phyloP scores from a whole-genome alignment of 768 basidiomycete species.

The Amyloporia xantha region DNA sequence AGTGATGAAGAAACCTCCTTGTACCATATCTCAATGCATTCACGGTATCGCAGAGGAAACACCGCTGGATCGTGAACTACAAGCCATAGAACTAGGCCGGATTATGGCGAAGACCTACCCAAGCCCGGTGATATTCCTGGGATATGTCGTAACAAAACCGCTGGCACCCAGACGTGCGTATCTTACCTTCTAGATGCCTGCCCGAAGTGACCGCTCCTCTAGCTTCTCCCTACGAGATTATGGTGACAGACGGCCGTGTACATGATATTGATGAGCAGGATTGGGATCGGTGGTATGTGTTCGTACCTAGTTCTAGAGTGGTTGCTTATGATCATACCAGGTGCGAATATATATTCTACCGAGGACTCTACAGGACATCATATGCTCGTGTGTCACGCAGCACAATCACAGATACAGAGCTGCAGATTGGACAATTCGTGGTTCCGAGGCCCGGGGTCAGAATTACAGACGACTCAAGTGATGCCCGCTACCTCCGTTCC shows the following conservation, averaged over 20 bases:
- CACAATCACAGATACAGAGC: conserved; percentile 84
- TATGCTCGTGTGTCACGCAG: conserved; percentile 80
- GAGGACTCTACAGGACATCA: conserved; percentile 71
- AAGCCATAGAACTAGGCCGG: conserved; percentile 72
- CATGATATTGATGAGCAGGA: conserved; percentile 77
- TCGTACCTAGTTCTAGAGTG: neutral
- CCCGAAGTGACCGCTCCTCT: conserved; percentile 5
- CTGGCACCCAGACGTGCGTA: conserved; percentile 54
- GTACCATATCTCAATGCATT: neutral
- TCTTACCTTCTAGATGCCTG: neutral
- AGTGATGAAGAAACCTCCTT: neutral
- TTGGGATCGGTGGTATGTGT: conserved; percentile 56
- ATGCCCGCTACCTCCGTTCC: conserved; percentile 60
- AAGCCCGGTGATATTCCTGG: conserved; percentile 71
- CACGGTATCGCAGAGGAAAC: conserved; percentile 66
- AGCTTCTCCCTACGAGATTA: conserved; percentile 73
- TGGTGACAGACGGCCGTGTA: conserved; percentile 71
- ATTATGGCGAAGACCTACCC: conserved; percentile 70
- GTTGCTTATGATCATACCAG: conserved; percentile 26
- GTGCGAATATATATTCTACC: conserved; percentile 90
- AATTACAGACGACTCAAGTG: conserved; percentile 50
- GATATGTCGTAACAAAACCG: conserved; percentile 74
- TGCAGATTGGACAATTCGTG: conserved; percentile 83
- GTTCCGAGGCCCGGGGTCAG: conserved; percentile 52
- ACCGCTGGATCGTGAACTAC: conserved; percentile 79